Base-by-base conservation (phyloP, 2,329 filamentous ascomycete genomes). In the Xylaria hypoxylon region DNA sequence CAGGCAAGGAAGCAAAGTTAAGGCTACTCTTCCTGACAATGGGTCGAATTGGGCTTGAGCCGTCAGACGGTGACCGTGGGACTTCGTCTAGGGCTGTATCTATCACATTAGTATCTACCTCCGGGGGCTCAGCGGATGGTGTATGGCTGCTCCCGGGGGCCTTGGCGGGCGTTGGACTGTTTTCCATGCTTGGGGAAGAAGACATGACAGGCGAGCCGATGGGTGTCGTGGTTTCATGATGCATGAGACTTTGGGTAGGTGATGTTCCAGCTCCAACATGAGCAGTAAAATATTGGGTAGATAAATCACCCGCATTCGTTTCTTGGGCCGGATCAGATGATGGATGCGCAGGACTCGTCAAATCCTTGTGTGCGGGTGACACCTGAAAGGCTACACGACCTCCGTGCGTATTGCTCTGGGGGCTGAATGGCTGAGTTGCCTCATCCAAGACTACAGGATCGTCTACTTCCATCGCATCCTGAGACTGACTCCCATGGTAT, bases 21-120 rank as follows among this genome's bases (percentile, higher is more conserved):
- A 99, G 85, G 77, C 95, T 98, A 80, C 94, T 97, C 84, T 98
- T 98, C 67, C 95, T 90, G 71, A 96, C 87, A 33, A 92, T 84
- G 1, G 91, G 91, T 71, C 92, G 86, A 55, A 92, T 88, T 0
- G 92, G 92, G 72, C 91, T 94, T 0, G 92, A 93, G 0, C 83
- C 85, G 53, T 92, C 90, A 2, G 90, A 92, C 17, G 87, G 86
- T 2, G 89, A 91, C 67, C 84, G 67, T 26, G 72, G 70, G 2
- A 65, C 55, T 45, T 76, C 76, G 40, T 78, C 76, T 11, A 73
- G 62, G 5, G 63, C 72, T 33, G 69, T 68, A 22, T 77, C 76
- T 71, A 70, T 69, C 22, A 51, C 69, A 53, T 76, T 74, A 19
- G 61, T 61, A 44, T 73, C 69, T 40, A 62, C 31, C n/a, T 57